Evolutionary conservation across 164 flowering plant species (phyloP).

Genomic region (Aristolochia fimbriata): DNA sequence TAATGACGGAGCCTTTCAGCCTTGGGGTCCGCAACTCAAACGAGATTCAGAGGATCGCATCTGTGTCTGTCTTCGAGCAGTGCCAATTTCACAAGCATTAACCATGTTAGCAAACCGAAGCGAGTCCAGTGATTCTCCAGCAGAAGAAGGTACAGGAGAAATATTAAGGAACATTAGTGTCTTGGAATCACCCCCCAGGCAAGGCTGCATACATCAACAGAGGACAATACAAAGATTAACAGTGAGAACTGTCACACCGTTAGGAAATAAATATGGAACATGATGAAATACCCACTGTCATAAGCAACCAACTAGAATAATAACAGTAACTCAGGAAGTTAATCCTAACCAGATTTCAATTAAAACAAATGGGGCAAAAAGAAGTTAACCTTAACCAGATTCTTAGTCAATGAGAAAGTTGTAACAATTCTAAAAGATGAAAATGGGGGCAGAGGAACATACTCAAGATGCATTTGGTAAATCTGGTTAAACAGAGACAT

Average conservation of each 20-base stretch:
- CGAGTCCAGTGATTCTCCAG: conserved; percentile 81
- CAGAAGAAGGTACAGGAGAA: conserved; percentile 81
- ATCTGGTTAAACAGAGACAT: too few species aligned
- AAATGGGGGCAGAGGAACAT: too few species aligned
- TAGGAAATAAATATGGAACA: background rate
- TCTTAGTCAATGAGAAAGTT: too few species aligned
- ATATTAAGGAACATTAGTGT: conserved; percentile 90
- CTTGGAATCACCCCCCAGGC: conserved; percentile 95
- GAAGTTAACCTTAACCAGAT: background rate
- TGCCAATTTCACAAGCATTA: conserved; percentile 90
- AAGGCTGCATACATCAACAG: conserved; percentile 47
- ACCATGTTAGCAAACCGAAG: conserved; percentile 89
- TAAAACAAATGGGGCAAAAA: background rate
- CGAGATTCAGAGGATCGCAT: conserved; percentile 52
- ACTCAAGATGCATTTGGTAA: too few species aligned
- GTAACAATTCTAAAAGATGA: too few species aligned
- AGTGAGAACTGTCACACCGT: background rate
- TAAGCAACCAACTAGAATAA: too few species aligned
- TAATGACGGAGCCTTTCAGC: conserved; percentile 19
- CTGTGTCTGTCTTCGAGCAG: conserved; percentile 69
- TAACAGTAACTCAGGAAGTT: too few species aligned
- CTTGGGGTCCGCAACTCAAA: conserved; percentile 37
- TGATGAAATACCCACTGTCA: too few species aligned
- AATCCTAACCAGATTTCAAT: too few species aligned
- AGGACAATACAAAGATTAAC: background rate